phyloP scores from a whole-genome alignment of 2,329 filamentous ascomycete genomes.

The Chrysoporthe deuterocubensis region DNA sequence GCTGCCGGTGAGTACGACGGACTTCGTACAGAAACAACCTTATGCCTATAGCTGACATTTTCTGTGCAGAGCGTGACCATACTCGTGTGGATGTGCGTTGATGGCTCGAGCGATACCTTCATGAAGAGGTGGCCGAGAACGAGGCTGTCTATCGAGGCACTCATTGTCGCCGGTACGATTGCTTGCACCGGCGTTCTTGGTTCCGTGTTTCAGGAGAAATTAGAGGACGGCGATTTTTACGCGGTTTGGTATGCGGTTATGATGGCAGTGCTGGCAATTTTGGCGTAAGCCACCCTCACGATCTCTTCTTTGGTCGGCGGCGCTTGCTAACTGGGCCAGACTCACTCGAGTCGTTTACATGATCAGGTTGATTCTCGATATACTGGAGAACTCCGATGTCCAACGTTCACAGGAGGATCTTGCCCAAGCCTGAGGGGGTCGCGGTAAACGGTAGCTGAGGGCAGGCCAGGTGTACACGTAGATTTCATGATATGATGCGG shows the following conservation, averaged over 20 bases:
- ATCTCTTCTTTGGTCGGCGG: too few relatives aligned
- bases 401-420: neutral
- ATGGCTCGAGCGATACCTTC: neutral
- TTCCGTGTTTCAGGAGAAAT: too few relatives aligned
- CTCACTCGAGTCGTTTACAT: neutral
- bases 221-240: too few relatives aligned
- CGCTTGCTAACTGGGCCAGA: neutral
- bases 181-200: neutral
- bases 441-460: neutral
- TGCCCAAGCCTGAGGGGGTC: neutral
- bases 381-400: neutral
- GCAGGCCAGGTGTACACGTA: neutral
- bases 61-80: neutral
- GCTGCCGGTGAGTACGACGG: conserved; percentile 1
- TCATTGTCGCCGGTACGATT: neutral
- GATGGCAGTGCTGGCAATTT: neutral
- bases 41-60: neutral
- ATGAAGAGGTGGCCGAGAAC: neutral
- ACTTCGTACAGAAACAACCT: too few relatives aligned
- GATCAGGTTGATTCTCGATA: neutral
- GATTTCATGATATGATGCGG: neutral
- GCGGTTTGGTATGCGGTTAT: neutral
- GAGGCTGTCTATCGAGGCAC: neutral
- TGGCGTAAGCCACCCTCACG: neutral
- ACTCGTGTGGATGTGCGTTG: neutral